Evolutionary conservation across 2,329 filamentous ascomycete species (phyloP).

Genomic region (Boeremia exigua): DNA sequence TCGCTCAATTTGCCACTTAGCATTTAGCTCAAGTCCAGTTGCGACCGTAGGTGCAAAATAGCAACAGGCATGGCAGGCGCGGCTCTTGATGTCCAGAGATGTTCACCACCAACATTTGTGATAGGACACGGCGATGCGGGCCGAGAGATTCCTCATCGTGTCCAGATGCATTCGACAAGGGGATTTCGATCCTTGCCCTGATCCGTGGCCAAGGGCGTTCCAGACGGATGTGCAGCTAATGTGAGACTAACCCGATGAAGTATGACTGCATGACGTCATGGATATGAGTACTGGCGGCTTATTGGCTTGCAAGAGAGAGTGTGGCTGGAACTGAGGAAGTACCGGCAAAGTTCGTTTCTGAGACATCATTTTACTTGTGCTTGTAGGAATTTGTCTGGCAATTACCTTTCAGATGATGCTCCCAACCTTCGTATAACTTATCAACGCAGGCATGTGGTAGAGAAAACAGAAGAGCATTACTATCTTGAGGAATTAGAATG

Average conservation of each 20-base stretch:
- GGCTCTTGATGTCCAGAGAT: neutral
- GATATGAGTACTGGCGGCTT: neutral
- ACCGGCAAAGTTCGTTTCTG: neutral
- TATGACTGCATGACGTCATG: neutral
- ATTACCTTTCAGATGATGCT: too few species aligned
- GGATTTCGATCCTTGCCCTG: neutral
- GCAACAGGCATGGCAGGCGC: neutral
- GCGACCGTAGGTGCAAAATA: neutral
- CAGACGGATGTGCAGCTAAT: neutral
- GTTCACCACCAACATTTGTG: neutral
- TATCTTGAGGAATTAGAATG: too few species aligned
- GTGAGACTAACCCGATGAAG: neutral
- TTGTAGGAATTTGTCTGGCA: neutral
- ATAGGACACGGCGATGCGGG: neutral
- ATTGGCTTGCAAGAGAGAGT: neutral
- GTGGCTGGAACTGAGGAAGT: neutral
- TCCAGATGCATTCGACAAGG: neutral
- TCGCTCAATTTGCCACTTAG: constrained; percentile 6
- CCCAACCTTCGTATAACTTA: too few species aligned
- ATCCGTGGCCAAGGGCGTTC: neutral
- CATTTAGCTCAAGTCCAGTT: neutral
- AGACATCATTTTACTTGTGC: neutral
- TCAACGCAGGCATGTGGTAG: too few species aligned
- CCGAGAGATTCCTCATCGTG: neutral
- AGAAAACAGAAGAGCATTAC: too few species aligned